A percentile compares a stretch with the other conserved stretches of the same genome.
Evolutionary conservation across 306 rosid species (phyloP).

Genomic region (Pyrus bretschneideri): DNA sequence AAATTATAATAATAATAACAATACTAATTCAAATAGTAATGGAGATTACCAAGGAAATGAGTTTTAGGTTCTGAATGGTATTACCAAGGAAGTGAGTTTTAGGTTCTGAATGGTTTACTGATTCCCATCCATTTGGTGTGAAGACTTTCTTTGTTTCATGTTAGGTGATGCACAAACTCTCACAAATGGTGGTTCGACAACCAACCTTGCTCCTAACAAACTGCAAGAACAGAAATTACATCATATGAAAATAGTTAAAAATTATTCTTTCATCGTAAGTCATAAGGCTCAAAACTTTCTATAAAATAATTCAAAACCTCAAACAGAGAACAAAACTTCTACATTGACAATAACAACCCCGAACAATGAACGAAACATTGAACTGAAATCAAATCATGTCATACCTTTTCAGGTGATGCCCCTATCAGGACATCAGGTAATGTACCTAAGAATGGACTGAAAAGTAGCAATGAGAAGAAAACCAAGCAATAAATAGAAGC

Average conservation of each 20-base stretch:
- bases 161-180: conserved; percentile 35
- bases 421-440: neutral
- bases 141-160: conserved; percentile 23
- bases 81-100: too few relatives aligned
- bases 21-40: too few relatives aligned
- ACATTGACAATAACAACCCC: neutral
- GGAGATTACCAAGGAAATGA: too few relatives aligned
- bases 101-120: conserved; percentile 23
- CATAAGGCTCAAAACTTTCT: too few relatives aligned
- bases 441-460: neutral
- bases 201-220: conserved; percentile 23
- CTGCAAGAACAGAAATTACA: neutral
- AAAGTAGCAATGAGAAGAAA: neutral
- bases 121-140: conserved; percentile 48
- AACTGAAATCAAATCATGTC: too few relatives aligned
- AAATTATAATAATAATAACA: too few relatives aligned
- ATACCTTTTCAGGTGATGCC: neutral
- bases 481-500: neutral
- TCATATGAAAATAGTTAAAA: neutral
- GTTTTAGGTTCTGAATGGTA: too few relatives aligned
- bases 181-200: conserved; percentile 1
- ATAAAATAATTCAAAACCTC: neutral
- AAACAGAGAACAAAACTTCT: neutral
- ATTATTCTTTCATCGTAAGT: neutral
- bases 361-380: neutral